Conservation (phyloP, 1,284 basidiomycete species). For the Inonotus obliquus region DNA sequence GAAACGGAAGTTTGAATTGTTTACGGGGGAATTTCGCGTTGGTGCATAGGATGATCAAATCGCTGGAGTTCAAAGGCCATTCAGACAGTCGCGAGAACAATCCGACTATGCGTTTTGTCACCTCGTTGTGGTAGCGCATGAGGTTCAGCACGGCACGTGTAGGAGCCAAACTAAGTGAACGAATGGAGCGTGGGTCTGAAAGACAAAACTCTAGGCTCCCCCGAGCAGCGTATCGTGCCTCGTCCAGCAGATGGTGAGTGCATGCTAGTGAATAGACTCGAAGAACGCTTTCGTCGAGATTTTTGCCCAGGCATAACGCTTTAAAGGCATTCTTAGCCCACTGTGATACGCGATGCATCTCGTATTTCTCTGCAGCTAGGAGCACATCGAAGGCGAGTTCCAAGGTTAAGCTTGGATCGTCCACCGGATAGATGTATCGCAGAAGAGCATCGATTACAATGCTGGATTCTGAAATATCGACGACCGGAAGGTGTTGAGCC, state of each 20-base stretch:
- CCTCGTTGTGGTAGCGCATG: neutral
- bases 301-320: neutral
- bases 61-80: neutral
- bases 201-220: neutral
- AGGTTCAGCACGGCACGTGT: neutral
- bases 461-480: conserved; percentile 50
- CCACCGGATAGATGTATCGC: conserved; percentile 42
- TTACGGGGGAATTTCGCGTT: neutral
- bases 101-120: neutral
- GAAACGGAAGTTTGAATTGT: too few relatives aligned
- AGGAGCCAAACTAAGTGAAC: neutral
- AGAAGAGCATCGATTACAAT: conserved; percentile 44
- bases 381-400: neutral
- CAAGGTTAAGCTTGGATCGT: conserved; percentile 21
- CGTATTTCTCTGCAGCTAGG: neutral
- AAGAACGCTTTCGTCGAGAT: neutral
- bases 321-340: neutral
- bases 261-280: neutral
- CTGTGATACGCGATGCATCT: neutral
- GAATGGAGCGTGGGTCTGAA: neutral
- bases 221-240: neutral
- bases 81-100: neutral
- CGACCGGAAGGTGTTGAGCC: conserved; percentile 31
- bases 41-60: neutral
- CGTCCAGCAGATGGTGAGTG: neutral